These are phyloP conservation scores for Colletotrichum godetiae DNA, from an alignment of 2,329 filamentous ascomycete species.

Conservation along the genomic window DNA sequence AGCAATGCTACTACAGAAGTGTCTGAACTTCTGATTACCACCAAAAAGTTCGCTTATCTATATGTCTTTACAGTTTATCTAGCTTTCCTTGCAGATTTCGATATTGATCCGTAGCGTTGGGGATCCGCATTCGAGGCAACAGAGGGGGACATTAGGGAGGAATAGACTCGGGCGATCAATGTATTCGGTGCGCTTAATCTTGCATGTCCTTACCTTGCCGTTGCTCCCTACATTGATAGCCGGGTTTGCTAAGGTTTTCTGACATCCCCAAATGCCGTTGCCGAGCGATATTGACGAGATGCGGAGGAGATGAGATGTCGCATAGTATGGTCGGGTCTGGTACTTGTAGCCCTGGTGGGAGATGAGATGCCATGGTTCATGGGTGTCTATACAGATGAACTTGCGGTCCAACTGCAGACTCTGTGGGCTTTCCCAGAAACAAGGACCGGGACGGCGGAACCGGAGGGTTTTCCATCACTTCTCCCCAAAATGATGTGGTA, in stretches of 20 bases:
- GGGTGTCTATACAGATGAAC: not conserved
- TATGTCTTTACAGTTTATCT: not conserved
- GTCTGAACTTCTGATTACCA: not conserved
- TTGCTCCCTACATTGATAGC: not conserved
- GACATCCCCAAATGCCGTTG: not conserved
- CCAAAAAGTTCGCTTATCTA: not conserved
- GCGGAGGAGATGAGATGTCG: not conserved
- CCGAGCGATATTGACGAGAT: not conserved
- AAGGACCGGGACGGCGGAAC: conserved; percentile 24
- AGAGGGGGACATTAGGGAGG: not conserved
- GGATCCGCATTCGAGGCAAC: not conserved
- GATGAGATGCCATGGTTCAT: not conserved
- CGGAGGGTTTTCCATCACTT: conserved; percentile 11
- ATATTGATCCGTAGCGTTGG: not conserved
- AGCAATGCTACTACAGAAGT: not conserved
- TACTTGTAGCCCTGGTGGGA: not conserved
- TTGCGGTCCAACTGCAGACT: not conserved
- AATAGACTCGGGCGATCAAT: not conserved
- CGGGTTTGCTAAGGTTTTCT: not conserved
- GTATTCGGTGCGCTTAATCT: not conserved
- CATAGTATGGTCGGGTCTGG: not conserved
- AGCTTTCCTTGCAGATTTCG: not conserved
- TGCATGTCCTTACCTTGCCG: not conserved
- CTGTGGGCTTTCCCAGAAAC: not conserved
- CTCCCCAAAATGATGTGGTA: not conserved